phyloP scores from a whole-genome alignment of 768 basidiomycete species.

The Steccherinum ochraceum region DNA sequence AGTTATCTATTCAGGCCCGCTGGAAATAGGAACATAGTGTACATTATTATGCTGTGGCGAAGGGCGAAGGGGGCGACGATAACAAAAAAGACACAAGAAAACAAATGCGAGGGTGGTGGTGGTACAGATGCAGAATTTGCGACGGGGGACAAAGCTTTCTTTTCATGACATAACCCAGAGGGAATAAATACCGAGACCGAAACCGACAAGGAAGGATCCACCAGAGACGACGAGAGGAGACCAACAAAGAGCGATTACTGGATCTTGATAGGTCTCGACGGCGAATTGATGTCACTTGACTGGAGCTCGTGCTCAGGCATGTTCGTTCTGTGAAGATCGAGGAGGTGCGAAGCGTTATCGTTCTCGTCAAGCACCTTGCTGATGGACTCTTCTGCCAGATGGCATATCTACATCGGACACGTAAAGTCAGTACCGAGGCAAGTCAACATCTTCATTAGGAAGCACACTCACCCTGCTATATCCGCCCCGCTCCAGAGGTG shows the following conservation, averaged over 20 bases:
- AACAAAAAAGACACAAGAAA: background rate
- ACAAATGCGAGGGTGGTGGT: constrained; percentile 7
- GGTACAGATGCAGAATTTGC: constrained; percentile 16
- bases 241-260: constrained; percentile 24
- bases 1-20: background rate
- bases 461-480: constrained; percentile 43
- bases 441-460: constrained; percentile 1
- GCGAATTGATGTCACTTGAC: constrained; percentile 25
- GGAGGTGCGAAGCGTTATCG: constrained; percentile 60
- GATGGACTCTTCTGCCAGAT: constrained; percentile 67
- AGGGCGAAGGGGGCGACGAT: no score
- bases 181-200: background rate
- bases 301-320: constrained; percentile 24
- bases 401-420: constrained; percentile 46
- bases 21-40: background rate
- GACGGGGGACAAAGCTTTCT: constrained; percentile 3
- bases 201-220: no score
- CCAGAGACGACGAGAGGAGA: constrained; percentile 7
- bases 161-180: background rate
- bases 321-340: constrained; percentile 46
- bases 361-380: constrained; percentile 59
- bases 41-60: background rate
- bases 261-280: constrained; percentile 35
- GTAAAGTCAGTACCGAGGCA: background rate
- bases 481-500: constrained; percentile 52